Evolutionary conservation across 2,329 filamentous ascomycete genomes (phyloP), one percentile per base, ranked within the genome.

Genomic region (Phialophora expanda): DNA sequence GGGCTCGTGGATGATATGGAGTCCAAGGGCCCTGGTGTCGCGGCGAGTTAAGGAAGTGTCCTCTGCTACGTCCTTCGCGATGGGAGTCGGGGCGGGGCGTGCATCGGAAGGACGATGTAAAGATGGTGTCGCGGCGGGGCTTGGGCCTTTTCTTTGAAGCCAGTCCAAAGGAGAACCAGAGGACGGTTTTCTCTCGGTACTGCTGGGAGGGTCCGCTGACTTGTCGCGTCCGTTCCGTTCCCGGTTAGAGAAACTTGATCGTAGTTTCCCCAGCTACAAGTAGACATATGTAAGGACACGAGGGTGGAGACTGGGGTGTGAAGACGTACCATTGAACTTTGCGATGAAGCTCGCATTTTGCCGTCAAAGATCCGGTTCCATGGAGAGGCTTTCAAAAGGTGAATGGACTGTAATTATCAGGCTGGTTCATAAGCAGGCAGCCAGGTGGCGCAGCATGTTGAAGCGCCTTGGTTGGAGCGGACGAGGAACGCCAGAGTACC

Each of bases 1-100:
- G 20, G 63, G 57, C 41, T 65, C 51, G 22, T 65, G 51, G 17
- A 65, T 61, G 32, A 61, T 22, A 20, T 61, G 50, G 8, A 65
- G 63, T 8, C 63, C 63, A 17, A 61, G 56, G 28, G 57, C 24
- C 6, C 56, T 12, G 12, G 56, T 7, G 1, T 50, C 50, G 17
- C 46, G 7, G 9, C 12, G 9, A 6, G 41, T 7, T 11, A 32
- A 20, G 22, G 56, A 56, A 30, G n/a, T n/a, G 24, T 38, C 54
- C 8, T 9, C 24, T 14, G 8, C 38, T 38, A 12, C 56, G 32
- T 41, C 30, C 8, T 24, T 41, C 22, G 11, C 2, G 26, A 20
- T 26, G 17, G n/a, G 46, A 34, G 20, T 26, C 4, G n/a, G 46
- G 24, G 30, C n/a, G 17, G 20, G 41, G 50, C 20, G 8, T 22